Conservation (phyloP, 306 rosid genomes). For the Trifolium repens region DNA sequence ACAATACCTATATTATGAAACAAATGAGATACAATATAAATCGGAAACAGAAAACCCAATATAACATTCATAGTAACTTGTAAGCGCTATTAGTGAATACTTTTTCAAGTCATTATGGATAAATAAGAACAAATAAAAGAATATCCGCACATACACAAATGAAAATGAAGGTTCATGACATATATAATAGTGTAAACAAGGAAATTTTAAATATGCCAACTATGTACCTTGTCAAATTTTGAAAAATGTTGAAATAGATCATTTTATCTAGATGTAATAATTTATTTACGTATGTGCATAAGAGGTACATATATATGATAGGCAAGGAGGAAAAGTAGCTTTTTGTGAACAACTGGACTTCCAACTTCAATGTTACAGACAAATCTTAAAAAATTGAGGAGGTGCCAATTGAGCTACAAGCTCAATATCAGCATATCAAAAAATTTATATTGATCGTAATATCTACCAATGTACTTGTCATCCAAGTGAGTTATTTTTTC, state of each 20-base stretch:
- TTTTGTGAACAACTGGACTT: not conserved
- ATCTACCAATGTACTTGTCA: not conserved
- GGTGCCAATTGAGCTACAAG: not conserved
- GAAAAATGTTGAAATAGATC: not conserved
- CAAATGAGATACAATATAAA: conserved; percentile 9
- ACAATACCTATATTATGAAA: conserved; percentile 6
- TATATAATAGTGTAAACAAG: not conserved
- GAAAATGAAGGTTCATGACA: not conserved
- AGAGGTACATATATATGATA: not conserved
- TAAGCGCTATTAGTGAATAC: not conserved
- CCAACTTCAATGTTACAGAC: not conserved
- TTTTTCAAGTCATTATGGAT: not conserved
- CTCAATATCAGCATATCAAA: not conserved
- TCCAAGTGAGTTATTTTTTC: too few species aligned
- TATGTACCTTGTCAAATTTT: not conserved
- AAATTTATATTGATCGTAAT: not conserved
- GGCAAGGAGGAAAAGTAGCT: not conserved
- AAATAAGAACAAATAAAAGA: not conserved
- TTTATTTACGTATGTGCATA: not conserved
- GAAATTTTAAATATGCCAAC: not conserved
- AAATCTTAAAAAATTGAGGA: too few species aligned
- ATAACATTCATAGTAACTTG: not conserved
- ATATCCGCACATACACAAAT: not conserved
- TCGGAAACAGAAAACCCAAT: conserved; percentile 9
- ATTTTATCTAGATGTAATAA: not conserved